A percentile compares a stretch with the other conserved stretches of the same genome.
Evolutionary conservation across 495 filamentous ascomycete genomes (phyloP).

Genomic region (Lepraria neglecta): DNA sequence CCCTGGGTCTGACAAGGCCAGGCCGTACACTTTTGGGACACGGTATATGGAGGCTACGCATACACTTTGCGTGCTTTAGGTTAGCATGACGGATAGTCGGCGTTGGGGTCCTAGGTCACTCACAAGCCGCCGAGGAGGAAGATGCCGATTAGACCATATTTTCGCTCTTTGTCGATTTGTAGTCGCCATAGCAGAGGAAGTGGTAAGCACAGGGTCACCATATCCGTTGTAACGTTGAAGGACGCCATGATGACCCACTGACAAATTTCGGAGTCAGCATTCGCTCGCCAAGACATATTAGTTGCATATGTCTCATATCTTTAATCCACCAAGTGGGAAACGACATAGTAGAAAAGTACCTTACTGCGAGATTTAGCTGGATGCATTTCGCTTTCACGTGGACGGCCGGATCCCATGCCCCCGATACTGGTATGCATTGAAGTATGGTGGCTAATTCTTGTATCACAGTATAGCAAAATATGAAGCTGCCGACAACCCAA

Average conservation of each 20-base stretch:
- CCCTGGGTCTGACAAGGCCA: slow-evolving; percentile 4
- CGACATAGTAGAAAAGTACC: too few species aligned
- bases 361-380: neutral
- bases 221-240: slow-evolving; percentile 15
- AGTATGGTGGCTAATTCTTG: slow-evolving; percentile 34
- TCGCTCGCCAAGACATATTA: too few species aligned
- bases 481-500: slow-evolving; percentile 29
- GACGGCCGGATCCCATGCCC: slow-evolving; percentile 8
- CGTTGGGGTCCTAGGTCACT: neutral
- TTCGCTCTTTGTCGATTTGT: slow-evolving; percentile 24
- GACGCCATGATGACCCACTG: neutral
- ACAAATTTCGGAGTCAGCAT: too few species aligned
- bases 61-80: neutral
- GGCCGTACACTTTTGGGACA: neutral
- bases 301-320: too few species aligned
- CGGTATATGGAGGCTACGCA: slow-evolving; percentile 6
- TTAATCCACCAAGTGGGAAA: too few species aligned
- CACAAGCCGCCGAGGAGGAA: slow-evolving; percentile 34
- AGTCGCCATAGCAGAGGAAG: slow-evolving; percentile 23
- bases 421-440: slow-evolving; percentile 33
- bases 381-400: slow-evolving; percentile 14
- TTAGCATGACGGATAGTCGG: neutral
- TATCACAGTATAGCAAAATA: slow-evolving; percentile 31
- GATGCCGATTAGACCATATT: slow-evolving; percentile 23
- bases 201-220: slow-evolving; percentile 15